phyloP scores from a whole-genome alignment of 805 yeast genomes.

The Saturnispora sekii region DNA sequence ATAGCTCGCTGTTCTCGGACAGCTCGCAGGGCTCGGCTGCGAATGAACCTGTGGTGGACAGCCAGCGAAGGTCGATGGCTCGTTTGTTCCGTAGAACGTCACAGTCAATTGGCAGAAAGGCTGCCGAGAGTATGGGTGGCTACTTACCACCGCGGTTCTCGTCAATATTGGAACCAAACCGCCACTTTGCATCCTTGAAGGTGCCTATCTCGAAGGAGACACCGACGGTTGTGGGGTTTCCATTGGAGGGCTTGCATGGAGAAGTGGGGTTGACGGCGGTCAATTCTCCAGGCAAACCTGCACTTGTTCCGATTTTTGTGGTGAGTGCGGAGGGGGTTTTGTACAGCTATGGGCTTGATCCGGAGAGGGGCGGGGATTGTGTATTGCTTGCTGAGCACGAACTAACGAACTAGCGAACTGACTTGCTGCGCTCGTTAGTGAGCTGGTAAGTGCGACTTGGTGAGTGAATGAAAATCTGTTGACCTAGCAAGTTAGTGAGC shows the following conservation, averaged over 20 bases:
- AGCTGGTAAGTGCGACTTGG: too few relatives aligned
- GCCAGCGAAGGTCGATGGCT: conserved; percentile 61
- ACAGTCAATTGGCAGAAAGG: conserved; percentile 65
- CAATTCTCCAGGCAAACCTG: conserved; percentile 10
- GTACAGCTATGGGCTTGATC: conserved; percentile 76
- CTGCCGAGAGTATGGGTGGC: conserved; percentile 86
- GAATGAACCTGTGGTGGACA: conserved; percentile 62
- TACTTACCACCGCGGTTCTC: conserved; percentile 76
- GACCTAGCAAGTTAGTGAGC: too few relatives aligned
- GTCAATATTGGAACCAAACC: conserved; percentile 79
- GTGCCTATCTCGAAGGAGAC: conserved; percentile 36
- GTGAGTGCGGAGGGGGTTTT: conserved; percentile 82
- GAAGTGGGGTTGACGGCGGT: neutral
- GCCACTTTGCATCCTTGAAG: conserved; percentile 80
- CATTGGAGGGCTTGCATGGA: conserved; percentile 12
- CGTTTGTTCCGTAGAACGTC: conserved; percentile 69
- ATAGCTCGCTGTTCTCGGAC: conserved; percentile 19
- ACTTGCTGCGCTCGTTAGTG: too few relatives aligned
- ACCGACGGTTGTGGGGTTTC: conserved; percentile 40
- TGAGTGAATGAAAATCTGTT: too few relatives aligned
- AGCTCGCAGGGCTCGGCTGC: conserved; percentile 22
- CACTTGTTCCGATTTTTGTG: conserved; percentile 51
- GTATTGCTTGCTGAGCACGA: conserved; percentile 53
- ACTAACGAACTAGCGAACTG: conserved; percentile 17
- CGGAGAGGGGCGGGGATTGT: conserved; percentile 93